Conservation (phyloP, 2,329 filamentous ascomycete species). For the Colletotrichum orbiculare region DNA sequence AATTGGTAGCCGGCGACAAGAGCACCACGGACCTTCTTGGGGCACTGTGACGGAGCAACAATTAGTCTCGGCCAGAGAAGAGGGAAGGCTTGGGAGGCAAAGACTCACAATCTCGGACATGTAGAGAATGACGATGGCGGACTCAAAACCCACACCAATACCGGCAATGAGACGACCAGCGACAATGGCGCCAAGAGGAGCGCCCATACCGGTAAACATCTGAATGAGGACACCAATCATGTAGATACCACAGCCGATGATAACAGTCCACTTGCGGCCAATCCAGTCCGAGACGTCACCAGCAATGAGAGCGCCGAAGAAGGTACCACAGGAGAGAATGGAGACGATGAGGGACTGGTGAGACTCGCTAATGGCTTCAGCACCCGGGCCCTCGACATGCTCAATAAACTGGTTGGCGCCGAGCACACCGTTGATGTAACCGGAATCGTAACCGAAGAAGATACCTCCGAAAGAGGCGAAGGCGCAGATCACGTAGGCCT, state of each 20-base stretch:
- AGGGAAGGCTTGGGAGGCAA: neutral
- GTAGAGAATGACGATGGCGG: conserved; percentile 84
- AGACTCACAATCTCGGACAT: conserved; percentile 80
- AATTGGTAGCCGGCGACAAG: conserved; percentile 88
- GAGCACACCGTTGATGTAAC: conserved; percentile 77
- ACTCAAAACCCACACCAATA: conserved; percentile 83
- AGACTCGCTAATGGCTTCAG: conserved; percentile 49
- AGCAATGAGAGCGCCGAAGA: conserved; percentile 81
- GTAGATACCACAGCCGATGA: conserved; percentile 79
- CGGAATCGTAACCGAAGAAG: conserved; percentile 84
- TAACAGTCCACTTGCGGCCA: conserved; percentile 78
- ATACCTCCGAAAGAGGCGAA: conserved; percentile 79
- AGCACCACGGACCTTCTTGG: conserved; percentile 79
- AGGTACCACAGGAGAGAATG: conserved; percentile 81
- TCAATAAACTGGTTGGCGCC: conserved; percentile 63
- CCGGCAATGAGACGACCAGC: conserved; percentile 81
- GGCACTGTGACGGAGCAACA: conserved; percentile 50
- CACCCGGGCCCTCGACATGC: conserved; percentile 57
- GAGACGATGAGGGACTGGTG: conserved; percentile 73
- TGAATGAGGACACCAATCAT: conserved; percentile 75
- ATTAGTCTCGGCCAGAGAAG: conserved; percentile 22
- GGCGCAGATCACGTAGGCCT: conserved; percentile 76
- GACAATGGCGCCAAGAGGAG: conserved; percentile 71
- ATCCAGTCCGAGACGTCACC: conserved; percentile 82
- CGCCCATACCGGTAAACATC: conserved; percentile 60